phyloP scores from a whole-genome alignment of 352 stramenopile genomes.

The Pythium diclinum region DNA sequence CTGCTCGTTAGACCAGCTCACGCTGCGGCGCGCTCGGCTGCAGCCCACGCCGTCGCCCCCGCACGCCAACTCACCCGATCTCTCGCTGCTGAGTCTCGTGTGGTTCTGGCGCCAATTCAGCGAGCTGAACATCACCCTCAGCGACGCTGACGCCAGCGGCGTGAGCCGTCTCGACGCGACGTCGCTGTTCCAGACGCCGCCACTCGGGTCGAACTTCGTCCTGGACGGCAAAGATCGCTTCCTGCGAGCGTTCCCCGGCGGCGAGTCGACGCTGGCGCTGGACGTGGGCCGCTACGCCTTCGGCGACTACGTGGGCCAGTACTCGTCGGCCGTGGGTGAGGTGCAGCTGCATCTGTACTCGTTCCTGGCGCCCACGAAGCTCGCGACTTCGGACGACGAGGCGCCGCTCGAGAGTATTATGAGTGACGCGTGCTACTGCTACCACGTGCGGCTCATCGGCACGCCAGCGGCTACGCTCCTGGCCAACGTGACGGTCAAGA shows the following conservation, averaged over 20 bases:
- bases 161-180: not conserved
- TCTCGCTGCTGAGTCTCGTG: conserved; percentile 11
- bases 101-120: conserved; percentile 19
- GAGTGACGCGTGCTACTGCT: conserved; percentile 10
- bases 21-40: not conserved
- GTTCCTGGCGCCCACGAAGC: conserved; percentile 12
- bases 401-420: conserved; percentile 6
- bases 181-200: conserved; percentile 11
- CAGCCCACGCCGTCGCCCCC: not conserved
- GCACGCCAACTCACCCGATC: not conserved
- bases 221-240: conserved; percentile 15
- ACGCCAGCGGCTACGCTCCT: not conserved
- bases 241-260: conserved; percentile 11
- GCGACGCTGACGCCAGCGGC: not conserved
- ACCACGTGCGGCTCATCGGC: conserved; percentile 13
- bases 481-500: conserved; percentile 12
- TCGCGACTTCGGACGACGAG: not conserved
- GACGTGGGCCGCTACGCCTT: conserved; percentile 11
- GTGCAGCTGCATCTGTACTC: conserved; percentile 15
- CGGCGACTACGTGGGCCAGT: conserved; percentile 20
- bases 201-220: conserved; percentile 9
- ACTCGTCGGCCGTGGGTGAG: conserved; percentile 3
- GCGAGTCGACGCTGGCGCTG: conserved; percentile 15
- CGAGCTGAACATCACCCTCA: not conserved
- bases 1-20: conserved; percentile 12